Percentiles rank a stretch among this genome's conserved stretches.
Conservation (phyloP, 1,284 basidiomycete species). For the Pseudozyma sp. region DNA sequence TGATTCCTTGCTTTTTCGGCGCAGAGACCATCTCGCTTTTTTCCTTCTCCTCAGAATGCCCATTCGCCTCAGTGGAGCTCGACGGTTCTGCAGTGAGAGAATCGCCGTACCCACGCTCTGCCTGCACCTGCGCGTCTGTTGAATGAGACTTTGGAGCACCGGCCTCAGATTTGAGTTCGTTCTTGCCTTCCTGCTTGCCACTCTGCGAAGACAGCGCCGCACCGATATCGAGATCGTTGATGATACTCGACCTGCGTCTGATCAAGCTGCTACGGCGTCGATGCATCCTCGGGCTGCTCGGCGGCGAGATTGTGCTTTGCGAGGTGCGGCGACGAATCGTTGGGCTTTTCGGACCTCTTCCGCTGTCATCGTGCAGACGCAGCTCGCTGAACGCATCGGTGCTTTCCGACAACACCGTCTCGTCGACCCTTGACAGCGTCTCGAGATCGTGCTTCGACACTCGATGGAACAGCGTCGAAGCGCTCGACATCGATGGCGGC, state of each 20-base stretch:
- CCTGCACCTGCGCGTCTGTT: slow-evolving; percentile 1
- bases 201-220: slow-evolving; percentile 1
- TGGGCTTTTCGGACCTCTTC: slow-evolving; percentile 3
- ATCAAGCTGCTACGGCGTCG: slow-evolving; percentile 46
- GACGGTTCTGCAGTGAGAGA: slow-evolving; percentile 13
- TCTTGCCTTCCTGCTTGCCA: not conserved
- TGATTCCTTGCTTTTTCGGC: slow-evolving; percentile 46
- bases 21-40: slow-evolving; percentile 1
- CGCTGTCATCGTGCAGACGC: not conserved
- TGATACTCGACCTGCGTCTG: slow-evolving; percentile 45
- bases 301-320: slow-evolving; percentile 37
- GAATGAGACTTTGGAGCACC: not conserved
- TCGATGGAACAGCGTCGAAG: slow-evolving; percentile 33
- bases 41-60: not conserved
- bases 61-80: not conserved
- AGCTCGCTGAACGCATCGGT: slow-evolving; percentile 20
- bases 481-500: slow-evolving; percentile 73
- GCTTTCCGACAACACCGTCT: slow-evolving; percentile 21
- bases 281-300: slow-evolving; percentile 35
- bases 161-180: not conserved
- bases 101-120: not conserved
- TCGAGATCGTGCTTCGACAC: slow-evolving; percentile 43
- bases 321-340: slow-evolving; percentile 24
- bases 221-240: slow-evolving; percentile 54
- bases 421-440: slow-evolving; percentile 37